A percentile compares a stretch with the other conserved stretches of the same genome.
Evolutionary conservation across 2,329 filamentous ascomycete genomes (phyloP).

Genomic region (Penicillium frequentans): DNA sequence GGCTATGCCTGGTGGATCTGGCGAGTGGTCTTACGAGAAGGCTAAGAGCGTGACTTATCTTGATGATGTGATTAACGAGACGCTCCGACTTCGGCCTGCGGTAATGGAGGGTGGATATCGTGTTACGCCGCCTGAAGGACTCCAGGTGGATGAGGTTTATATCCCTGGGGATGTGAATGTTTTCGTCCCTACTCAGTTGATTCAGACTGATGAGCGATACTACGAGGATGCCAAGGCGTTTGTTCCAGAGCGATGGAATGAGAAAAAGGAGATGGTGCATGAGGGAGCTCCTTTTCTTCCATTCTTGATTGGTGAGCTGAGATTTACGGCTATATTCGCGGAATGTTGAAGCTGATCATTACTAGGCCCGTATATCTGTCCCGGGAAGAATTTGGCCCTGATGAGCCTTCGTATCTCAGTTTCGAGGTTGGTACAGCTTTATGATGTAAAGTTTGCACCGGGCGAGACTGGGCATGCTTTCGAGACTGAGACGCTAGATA

Average conservation of each 20-base stretch:
- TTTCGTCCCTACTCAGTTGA: neutral
- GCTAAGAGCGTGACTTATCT: neutral
- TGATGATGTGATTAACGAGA: neutral
- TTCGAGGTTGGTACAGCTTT: conserved; percentile 1
- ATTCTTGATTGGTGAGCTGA: neutral
- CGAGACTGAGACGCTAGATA: neutral
- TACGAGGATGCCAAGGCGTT: neutral
- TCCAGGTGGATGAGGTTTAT: neutral
- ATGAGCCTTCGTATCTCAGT: conserved; percentile 3
- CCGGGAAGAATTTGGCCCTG: neutral
- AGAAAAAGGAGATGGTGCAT: neutral
- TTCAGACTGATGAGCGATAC: neutral
- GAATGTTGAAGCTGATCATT: neutral
- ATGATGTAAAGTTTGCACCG: neutral
- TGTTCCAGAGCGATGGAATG: neutral
- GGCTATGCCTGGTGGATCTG: conserved; percentile 5
- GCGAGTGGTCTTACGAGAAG: neutral
- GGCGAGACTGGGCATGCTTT: neutral
- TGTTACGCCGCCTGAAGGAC: neutral
- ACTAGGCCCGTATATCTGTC: neutral
- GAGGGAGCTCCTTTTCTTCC: neutral
- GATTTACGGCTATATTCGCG: neutral
- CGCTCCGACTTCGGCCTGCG: neutral
- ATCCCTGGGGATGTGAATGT: neutral
- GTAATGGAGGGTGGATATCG: neutral